These are phyloP conservation scores for Pichia sp. DNA, from an alignment of 1,139 yeast species.

Conservation along the genomic window DNA sequence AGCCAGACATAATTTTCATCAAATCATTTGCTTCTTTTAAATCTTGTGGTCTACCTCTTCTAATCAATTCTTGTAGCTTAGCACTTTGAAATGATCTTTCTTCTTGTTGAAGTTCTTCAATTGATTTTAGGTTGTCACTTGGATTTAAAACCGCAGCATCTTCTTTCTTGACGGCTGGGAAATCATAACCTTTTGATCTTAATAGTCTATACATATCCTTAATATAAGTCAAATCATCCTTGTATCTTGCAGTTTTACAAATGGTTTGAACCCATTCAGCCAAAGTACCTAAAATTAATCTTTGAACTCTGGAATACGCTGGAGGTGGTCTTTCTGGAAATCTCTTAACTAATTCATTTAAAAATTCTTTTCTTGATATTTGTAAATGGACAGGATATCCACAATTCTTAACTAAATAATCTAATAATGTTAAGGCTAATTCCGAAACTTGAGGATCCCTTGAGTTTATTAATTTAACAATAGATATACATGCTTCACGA, in stretches of 20 bases:
- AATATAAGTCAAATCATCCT: constrained; percentile 85
- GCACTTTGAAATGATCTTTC: constrained; percentile 92
- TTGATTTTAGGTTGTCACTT: constrained; percentile 79
- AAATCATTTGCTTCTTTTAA: constrained; percentile 91
- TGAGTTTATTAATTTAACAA: constrained; percentile 76
- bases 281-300: constrained; percentile 78
- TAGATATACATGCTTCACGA: constrained; percentile 88
- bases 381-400: constrained; percentile 96
- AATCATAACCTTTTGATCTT: constrained; percentile 78
- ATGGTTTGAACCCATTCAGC: constrained; percentile 98
- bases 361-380: constrained; percentile 87
- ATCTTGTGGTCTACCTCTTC: constrained; percentile 95
- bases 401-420: constrained; percentile 91
- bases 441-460: constrained; percentile 74
- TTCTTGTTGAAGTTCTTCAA: constrained; percentile 86
- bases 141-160: constrained; percentile 94
- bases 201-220: constrained; percentile 93
- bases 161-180: constrained; percentile 86
- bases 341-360: constrained; percentile 84
- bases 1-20: constrained; percentile 98
- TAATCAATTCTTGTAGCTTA: constrained; percentile 86
- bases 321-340: constrained; percentile 95
- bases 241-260: constrained; percentile 82
- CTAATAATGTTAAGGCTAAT: constrained; percentile 57
- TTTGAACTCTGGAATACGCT: constrained; percentile 75